phyloP scores from a whole-genome alignment of 352 stramenopile genomes.

The Phytophthora sansomeana region DNA sequence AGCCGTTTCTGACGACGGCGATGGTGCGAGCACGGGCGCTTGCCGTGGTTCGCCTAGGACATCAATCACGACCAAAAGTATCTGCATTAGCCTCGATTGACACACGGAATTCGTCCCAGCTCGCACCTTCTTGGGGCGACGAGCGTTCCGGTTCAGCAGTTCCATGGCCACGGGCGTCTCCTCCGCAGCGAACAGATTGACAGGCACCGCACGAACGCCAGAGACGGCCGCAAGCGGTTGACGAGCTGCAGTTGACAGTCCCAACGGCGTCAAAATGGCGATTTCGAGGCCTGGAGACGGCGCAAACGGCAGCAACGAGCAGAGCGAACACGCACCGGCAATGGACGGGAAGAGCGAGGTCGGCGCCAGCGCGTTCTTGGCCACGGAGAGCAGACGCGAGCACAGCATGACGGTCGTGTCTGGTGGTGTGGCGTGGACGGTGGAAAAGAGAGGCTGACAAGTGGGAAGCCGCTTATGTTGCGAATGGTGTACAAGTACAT shows the following conservation, averaged over 20 bases:
- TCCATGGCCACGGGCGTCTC: constrained; percentile 70
- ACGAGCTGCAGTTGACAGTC: constrained; percentile 20
- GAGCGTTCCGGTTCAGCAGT: constrained; percentile 84
- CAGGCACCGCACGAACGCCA: constrained; percentile 51
- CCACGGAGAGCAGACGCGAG: constrained; percentile 42
- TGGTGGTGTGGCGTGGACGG: constrained; percentile 16
- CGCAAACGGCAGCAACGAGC: not conserved
- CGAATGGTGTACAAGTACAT: not conserved
- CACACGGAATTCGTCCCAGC: not conserved
- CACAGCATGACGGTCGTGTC: constrained; percentile 39
- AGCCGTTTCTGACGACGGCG: constrained; percentile 83
- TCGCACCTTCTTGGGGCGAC: constrained; percentile 81
- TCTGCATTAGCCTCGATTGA: not conserved
- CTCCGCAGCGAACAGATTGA: constrained; percentile 38
- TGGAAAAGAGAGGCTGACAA: constrained; percentile 28
- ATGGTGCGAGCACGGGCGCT: constrained; percentile 86
- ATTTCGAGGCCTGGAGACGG: not conserved
- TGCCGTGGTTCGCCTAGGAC: constrained; percentile 84
- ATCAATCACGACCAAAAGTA: constrained; percentile 3
- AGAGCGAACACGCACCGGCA: constrained; percentile 18
- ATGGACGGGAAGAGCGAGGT: constrained; percentile 43
- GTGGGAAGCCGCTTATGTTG: constrained; percentile 5
- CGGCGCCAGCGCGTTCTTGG: constrained; percentile 48
- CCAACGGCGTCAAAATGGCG: constrained; percentile 1
- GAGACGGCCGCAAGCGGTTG: constrained; percentile 39